phyloP scores from a whole-genome alignment of 495 filamentous ascomycete species.

The Aspergillus steynii region DNA sequence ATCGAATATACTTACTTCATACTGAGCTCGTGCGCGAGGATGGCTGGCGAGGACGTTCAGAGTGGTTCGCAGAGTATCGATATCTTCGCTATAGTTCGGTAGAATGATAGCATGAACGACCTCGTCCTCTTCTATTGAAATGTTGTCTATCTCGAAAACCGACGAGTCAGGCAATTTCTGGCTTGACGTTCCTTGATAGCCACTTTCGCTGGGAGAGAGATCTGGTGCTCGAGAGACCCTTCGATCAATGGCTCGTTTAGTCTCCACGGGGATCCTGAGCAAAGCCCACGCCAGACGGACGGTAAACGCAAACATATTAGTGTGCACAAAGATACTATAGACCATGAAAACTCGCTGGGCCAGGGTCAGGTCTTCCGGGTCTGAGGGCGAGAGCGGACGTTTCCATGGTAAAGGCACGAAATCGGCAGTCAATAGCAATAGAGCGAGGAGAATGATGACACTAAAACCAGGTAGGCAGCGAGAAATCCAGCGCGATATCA shows the following conservation, averaged over 20 bases:
- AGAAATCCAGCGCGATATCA: slow-evolving; percentile 26
- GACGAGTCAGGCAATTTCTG: slow-evolving; percentile 11
- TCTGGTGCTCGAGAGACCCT: too few relatives aligned
- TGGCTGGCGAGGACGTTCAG: slow-evolving; percentile 65
- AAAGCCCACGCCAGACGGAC: slow-evolving; percentile 33
- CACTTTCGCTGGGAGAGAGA: too few relatives aligned
- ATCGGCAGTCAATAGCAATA: slow-evolving; percentile 29
- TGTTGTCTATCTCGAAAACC: slow-evolving; percentile 11
- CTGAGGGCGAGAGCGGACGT: slow-evolving; percentile 11
- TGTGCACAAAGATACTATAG: slow-evolving; percentile 33
- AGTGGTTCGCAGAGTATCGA: slow-evolving; percentile 63
- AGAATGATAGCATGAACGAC: slow-evolving; percentile 65
- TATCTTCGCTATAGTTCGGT: slow-evolving; percentile 69
- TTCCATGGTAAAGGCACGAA: slow-evolving; percentile 24
- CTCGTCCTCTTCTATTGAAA: slow-evolving; percentile 20
- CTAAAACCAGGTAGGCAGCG: slow-evolving; percentile 41
- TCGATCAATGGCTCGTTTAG: slow-evolving; percentile 25
- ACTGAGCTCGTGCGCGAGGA: slow-evolving; percentile 58
- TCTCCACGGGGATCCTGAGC: slow-evolving; percentile 22
- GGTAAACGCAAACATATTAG: slow-evolving; percentile 32
- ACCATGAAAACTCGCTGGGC: slow-evolving; percentile 34
- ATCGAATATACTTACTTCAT: slow-evolving; percentile 55
- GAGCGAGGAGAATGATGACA: slow-evolving; percentile 30
- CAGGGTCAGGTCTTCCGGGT: slow-evolving; percentile 18
- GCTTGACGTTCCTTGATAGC: too few relatives aligned